Conservation (phyloP, 2,329 filamentous ascomycete genomes). For the Aspergillus sp. region DNA sequence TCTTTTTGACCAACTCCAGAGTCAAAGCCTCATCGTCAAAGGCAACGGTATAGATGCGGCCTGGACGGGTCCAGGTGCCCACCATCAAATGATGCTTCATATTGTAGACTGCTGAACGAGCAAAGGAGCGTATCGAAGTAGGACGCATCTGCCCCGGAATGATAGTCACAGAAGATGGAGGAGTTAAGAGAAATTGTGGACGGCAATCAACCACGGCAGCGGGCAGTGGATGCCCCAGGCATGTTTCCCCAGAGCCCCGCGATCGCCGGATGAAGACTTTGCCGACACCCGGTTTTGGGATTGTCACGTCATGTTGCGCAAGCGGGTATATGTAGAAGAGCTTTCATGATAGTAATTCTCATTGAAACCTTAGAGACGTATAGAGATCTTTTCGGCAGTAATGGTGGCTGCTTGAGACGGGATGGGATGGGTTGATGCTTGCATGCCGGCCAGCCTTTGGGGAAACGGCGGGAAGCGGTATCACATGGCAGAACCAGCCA, state of each 20-base stretch:
- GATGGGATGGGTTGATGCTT: not conserved
- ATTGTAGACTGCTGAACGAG: slow-evolving; percentile 30
- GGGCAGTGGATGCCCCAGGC: slow-evolving; percentile 9
- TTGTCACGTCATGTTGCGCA: not conserved
- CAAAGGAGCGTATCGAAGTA: not conserved
- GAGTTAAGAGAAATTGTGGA: slow-evolving; percentile 2
- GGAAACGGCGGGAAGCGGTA: not conserved
- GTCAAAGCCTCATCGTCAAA: slow-evolving; percentile 83
- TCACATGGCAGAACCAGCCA: not conserved
- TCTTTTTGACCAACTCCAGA: slow-evolving; percentile 76
- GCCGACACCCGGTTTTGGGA: not conserved
- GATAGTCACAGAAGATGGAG: slow-evolving; percentile 3
- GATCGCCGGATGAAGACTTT: slow-evolving; percentile 15
- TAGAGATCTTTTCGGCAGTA: not conserved
- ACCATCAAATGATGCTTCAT: slow-evolving; percentile 93
- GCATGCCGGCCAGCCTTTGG: not conserved
- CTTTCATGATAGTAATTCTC: not conserved
- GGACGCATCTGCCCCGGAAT: not conserved
- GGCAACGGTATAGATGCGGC: slow-evolving; percentile 85
- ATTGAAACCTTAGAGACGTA: not conserved
- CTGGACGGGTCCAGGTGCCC: slow-evolving; percentile 87
- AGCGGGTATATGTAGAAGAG: not conserved
- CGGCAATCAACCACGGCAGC: slow-evolving; percentile 19
- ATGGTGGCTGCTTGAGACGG: not conserved
- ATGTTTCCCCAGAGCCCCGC: slow-evolving; percentile 12